Conservation (phyloP, 2,329 filamentous ascomycete species). For the Coniochaeta sp. region DNA sequence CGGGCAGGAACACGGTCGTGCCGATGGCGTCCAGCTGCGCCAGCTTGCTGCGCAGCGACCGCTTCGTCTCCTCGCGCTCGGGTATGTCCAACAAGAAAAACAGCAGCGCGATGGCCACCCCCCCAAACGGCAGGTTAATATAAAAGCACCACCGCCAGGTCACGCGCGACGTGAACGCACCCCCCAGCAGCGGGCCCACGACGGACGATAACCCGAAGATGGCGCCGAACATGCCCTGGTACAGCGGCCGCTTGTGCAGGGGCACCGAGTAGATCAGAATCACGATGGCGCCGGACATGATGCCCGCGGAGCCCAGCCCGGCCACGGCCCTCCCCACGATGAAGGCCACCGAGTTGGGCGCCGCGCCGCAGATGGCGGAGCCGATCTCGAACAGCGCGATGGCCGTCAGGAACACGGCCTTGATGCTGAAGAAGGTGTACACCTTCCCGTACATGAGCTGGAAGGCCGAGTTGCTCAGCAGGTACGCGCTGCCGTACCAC, state of each 20-base stretch:
- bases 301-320: constrained; percentile 29
- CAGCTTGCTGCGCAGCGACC: constrained; percentile 17
- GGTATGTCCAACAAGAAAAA: constrained; percentile 20
- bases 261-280: constrained; percentile 26
- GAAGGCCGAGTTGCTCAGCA: constrained; percentile 27
- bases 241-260: constrained; percentile 23
- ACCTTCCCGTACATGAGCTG: constrained; percentile 32
- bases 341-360: constrained; percentile 29
- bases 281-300: constrained; percentile 27
- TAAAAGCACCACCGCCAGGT: constrained; percentile 32
- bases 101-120: constrained; percentile 19
- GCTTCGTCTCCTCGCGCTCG: constrained; percentile 11
- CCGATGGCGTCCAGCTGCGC: constrained; percentile 21
- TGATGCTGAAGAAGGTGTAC: constrained; percentile 30
- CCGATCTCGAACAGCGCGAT: constrained; percentile 29
- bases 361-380: constrained; percentile 30
- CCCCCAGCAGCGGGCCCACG: constrained; percentile 28
- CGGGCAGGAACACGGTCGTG: constrained; percentile 19
- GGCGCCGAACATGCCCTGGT: constrained; percentile 26
- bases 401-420: constrained; percentile 20
- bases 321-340: constrained; percentile 33
- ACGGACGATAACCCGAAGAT: constrained; percentile 27
- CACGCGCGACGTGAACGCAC: constrained; percentile 27
- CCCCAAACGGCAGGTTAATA: constrained; percentile 30
- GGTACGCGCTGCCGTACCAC: constrained; percentile 31